Evolutionary conservation across 768 basidiomycete genomes (phyloP), one percentile per base, ranked within the genome.

Genomic region (Tylopilus balloui): DNA sequence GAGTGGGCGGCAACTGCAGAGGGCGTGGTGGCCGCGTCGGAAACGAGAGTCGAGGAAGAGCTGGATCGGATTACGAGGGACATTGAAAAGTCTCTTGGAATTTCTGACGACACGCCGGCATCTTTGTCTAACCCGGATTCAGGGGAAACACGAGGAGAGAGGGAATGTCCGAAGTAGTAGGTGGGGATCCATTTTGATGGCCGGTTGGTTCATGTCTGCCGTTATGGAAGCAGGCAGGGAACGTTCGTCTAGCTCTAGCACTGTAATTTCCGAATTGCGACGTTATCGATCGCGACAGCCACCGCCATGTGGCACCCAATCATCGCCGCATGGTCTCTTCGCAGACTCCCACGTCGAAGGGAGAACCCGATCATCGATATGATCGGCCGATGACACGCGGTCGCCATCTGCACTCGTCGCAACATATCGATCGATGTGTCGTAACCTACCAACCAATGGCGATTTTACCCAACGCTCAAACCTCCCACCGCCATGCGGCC

Each of bases 1-100:
- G 62, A 75, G 14, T 87, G 85, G 86, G 71, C 66, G 15, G 72
- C 69, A 55, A 85, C 84, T 14, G 67, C 44, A 21, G 55, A 59
- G n/a, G 59, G 54, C 34, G 48, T 68, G 1, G 68, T 11, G n/a
- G 44, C 35, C 37, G 38, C n/a, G 34, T 31, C 48, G n/a, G 53
- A 52, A 25, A 34, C 35, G 19, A 52, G 36, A 19, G 47, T 15
- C 27, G 51, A 51, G 35, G 47, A 62, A 14, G 66, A 64, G 43
- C 15, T 69, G 45, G 68, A 66, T 7, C 50, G 45, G 24, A 57
- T 67, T 21, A 62, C 57, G 24, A 61, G 47, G 37, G 53, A 54
- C 36, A 45, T 66, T n/a, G 58, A 60, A 28, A 53, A 52, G 43
- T 50, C 47, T 21, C 54, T 66, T 14, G 25, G 38, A 3, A 54